These are phyloP conservation scores for Caloboletus firmus DNA, from an alignment of 1,284 basidiomycete genomes.

Conservation along the genomic window DNA sequence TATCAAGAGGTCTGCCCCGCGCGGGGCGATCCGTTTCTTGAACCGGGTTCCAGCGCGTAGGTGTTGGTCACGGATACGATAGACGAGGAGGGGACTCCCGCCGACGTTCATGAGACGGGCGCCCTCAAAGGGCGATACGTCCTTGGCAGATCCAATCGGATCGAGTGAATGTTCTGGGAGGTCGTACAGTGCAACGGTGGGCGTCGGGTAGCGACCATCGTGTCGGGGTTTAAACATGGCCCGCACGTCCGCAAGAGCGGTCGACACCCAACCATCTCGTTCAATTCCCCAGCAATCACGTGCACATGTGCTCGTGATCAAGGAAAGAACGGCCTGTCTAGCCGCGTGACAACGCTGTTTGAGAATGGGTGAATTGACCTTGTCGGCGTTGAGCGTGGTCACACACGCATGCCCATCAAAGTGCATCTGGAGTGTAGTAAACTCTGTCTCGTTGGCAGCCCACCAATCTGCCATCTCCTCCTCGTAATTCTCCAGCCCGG, in stretches of 20 bases:
- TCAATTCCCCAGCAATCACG: constrained; percentile 24
- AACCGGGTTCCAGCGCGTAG: constrained; percentile 23
- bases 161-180: constrained; percentile 11
- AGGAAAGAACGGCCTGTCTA: constrained; percentile 17
- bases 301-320: constrained; percentile 23
- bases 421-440: constrained; percentile 28
- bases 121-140: constrained; percentile 18
- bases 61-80: constrained; percentile 25
- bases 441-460: constrained; percentile 25
- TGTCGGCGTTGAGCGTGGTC: constrained; percentile 29
- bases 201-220: constrained; percentile 5
- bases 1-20: constrained; percentile 30
- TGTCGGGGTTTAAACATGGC: constrained; percentile 23
- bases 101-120: constrained; percentile 21
- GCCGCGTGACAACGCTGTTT: constrained; percentile 30
- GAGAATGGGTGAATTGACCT: constrained; percentile 32
- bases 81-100: constrained; percentile 21
- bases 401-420: constrained; percentile 35
- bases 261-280: constrained; percentile 22
- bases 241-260: constrained; percentile 25
- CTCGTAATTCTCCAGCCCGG: constrained; percentile 32
- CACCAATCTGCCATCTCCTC: constrained; percentile 36
- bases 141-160: constrained; percentile 11
- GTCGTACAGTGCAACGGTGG: constrained; percentile 26
- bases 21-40: constrained; percentile 25